phyloP scores from a whole-genome alignment of 2,329 filamentous ascomycete genomes.

The Zarea fungicola region DNA sequence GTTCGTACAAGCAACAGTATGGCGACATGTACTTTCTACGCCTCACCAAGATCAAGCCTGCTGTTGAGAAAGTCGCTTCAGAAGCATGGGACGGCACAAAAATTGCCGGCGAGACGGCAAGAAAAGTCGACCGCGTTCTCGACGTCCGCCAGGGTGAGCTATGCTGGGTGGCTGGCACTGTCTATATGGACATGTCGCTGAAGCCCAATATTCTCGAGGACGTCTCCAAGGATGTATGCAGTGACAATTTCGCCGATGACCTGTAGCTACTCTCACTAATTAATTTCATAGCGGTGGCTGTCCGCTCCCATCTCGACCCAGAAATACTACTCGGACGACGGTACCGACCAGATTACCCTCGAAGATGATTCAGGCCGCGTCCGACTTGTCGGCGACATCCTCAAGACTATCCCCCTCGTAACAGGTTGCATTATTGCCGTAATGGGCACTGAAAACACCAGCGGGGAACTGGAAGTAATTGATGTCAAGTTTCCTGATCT shows the following conservation, averaged over 20 bases:
- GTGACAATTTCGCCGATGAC: background rate
- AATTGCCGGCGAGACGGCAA: constrained; percentile 71
- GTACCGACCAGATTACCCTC: constrained; percentile 69
- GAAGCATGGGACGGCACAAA: constrained; percentile 74
- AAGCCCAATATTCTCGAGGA: constrained; percentile 97
- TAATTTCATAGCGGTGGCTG: constrained; percentile 78
- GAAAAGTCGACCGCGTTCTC: constrained; percentile 78
- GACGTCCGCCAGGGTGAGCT: constrained; percentile 93
- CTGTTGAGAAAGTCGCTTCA: constrained; percentile 67
- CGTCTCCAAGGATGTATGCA: constrained; percentile 78
- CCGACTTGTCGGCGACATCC: constrained; percentile 64
- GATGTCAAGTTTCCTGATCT: constrained; percentile 87
- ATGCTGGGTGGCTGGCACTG: constrained; percentile 90
- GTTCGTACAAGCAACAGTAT: constrained; percentile 90
- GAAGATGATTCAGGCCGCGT: constrained; percentile 94
- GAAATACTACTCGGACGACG: constrained; percentile 66
- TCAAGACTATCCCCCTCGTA: constrained; percentile 68
- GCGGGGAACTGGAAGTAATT: constrained; percentile 88
- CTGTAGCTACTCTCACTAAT: background rate
- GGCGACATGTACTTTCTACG: constrained; percentile 97
- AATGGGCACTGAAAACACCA: constrained; percentile 85
- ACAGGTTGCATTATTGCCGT: constrained; percentile 94
- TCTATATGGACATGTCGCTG: constrained; percentile 95
- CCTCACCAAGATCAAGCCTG: constrained; percentile 78
- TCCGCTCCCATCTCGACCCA: constrained; percentile 70